A percentile compares a stretch with the other conserved stretches of the same genome.
These are phyloP conservation scores for Candida germanica DNA, from an alignment of 805 yeast species.

Conservation along the genomic window DNA sequence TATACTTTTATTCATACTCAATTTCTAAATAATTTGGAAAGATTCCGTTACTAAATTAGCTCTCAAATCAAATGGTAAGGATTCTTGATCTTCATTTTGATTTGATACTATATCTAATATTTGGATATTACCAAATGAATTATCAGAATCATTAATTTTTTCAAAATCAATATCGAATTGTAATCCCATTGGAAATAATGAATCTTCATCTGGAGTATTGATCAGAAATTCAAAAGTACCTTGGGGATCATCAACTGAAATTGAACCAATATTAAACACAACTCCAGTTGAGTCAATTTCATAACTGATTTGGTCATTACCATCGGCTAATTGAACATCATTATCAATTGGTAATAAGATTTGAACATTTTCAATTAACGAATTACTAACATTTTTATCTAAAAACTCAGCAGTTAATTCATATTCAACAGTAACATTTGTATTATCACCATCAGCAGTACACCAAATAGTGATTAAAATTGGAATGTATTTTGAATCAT, in stretches of 20 bases:
- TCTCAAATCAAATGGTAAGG: constrained; percentile 69
- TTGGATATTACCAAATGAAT: constrained; percentile 62
- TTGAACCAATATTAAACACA: constrained; percentile 56
- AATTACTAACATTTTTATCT: constrained; percentile 10
- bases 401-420: constrained; percentile 55
- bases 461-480: constrained; percentile 84
- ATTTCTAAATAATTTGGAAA: constrained; percentile 39
- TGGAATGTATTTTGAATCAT: constrained; percentile 58
- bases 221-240: constrained; percentile 79
- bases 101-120: constrained; percentile 51
- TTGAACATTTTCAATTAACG: constrained; percentile 45
- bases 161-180: constrained; percentile 51
- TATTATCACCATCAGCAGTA: constrained; percentile 50
- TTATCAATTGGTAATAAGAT: constrained; percentile 68
- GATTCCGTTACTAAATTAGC: constrained; percentile 57
- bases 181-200: constrained; percentile 83
- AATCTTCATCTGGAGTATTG: constrained; percentile 74
- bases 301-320: constrained; percentile 46
- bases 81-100: constrained; percentile 46
- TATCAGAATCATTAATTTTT: constrained; percentile 36
- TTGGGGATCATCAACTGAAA: constrained; percentile 50
- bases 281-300: constrained; percentile 68
- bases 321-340: constrained; percentile 48
- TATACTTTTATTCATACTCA: neutral
- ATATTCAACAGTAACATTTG: constrained; percentile 83